Base-by-base conservation (phyloP, 2,329 filamentous ascomycete genomes). In the Elsinoe ampelina region DNA sequence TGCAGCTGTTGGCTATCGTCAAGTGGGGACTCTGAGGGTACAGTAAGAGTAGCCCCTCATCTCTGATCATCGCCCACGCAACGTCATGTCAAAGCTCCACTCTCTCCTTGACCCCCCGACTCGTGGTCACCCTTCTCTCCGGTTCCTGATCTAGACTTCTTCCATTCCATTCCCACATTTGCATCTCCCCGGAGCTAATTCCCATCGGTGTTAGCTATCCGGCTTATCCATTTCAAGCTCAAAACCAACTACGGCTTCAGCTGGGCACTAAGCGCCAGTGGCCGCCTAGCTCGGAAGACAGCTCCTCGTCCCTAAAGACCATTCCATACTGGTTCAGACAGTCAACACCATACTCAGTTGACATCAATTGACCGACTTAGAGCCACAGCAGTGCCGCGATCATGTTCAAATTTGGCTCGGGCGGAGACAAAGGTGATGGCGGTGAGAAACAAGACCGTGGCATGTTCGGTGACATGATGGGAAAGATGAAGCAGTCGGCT, bases 381-480 rank as follows among this genome's bases (percentile, higher is more conserved):
- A 30, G 41, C n/a, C 19, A 1, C 17, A 11, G n/a, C 20, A 12
- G 2, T 11, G 20, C 10, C 5, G 2, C 15, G 12, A 35, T 20
- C 15, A 52, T 52, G 48, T 52, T 32, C 26, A 52, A 52, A n/a
- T 52, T 52, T 17, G 48, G 48, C 15, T 52, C 48, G 5, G 17
- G 48, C 12, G 48, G 19, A 10, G 35, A 39, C 15, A 52, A 52
- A n/a, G 35, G 34, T 5, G 34, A 39, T 52, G 48, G 48, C 7
- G 48, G 48, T 52, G 48, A 52, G 35, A 39, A 36, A 6, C 32
- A 52, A 20, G 48, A 52, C 12, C 26, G 48, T n/a, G 48, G 48
- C 48, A 52, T 52, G 48, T 52, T 52, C 32, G 48, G 48, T 11
- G 48, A 52, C 19, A 39, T 52, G 48, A 52, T 52, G 48, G 48